Evolutionary conservation across 1,139 yeast species (phyloP), one percentile per base, ranked within the genome.

Genomic region (Arxiozyma heterogenica): DNA sequence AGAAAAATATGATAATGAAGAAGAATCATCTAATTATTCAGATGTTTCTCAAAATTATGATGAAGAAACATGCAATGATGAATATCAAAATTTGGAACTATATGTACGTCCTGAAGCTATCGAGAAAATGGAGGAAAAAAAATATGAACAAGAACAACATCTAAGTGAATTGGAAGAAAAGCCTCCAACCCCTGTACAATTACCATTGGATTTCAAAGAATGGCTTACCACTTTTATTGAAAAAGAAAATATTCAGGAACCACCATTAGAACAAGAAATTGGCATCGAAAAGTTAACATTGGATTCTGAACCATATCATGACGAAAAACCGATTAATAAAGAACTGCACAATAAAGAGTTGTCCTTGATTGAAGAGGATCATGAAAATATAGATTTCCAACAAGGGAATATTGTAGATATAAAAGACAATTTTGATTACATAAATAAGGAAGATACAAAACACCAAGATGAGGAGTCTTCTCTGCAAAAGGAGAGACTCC

Each of bases 201-300:
- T 55, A 21, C 59, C 59, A 8, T 41, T 57, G 20, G 58, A 57
- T 43, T 59, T 59, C 51, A 57, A 54, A 41, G 57, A 59, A 47
- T 59, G 61, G 61, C 41, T 59, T 43, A 59, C 61, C 7, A 59
- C 59, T n/a, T 59, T 59, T 44, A 55, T 59, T 17, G 50, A 44
- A 12, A 58, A 57, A 27, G 61, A 58, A 25, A 44, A 53, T 41
- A 8, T 22, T 8, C 39, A 34, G 4, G 38, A 17, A n/a, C 42
- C 50, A 38, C 47, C 39, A 25, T 34, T 47, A 3, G 44, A 44
- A 42, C 27, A 41, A 17, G 12, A 27, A 39, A 43, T 12, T n/a
- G 3, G 30, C 25, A 39, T 41, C 34, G 44, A 34, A 11, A 21
- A 30, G 9, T 38, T 44, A 23, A 22, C 38, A 41, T 18, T 38